A percentile compares a stretch with the other conserved stretches of the same genome.
phyloP scores from a whole-genome alignment of 2,329 filamentous ascomycete genomes.

The Aspergillus unguis region DNA sequence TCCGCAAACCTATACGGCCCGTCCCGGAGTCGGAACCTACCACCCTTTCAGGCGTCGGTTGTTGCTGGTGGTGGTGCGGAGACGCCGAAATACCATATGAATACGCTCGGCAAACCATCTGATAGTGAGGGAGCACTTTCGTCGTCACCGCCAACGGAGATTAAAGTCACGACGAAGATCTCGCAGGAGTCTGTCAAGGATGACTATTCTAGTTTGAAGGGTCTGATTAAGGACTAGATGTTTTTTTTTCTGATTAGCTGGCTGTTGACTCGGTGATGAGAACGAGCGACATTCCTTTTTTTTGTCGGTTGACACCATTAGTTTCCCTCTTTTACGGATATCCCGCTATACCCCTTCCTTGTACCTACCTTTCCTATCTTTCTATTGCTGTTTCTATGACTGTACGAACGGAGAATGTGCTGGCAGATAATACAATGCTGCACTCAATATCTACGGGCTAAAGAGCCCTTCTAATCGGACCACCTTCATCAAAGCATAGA shows the following conservation, averaged over 20 bases:
- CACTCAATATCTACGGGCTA: neutral
- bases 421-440: neutral
- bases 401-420: neutral
- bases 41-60: conserved; percentile 23
- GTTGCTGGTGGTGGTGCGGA: conserved; percentile 13
- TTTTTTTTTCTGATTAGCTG: neutral
- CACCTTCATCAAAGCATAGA: neutral
- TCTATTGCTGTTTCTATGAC: neutral
- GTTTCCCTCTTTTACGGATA: neutral
- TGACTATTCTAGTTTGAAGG: conserved; percentile 23
- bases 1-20: conserved; percentile 14
- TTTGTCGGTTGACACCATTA: neutral
- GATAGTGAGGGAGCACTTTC: neutral
- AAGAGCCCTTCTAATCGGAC: neutral
- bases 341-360: neutral
- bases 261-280: no score
- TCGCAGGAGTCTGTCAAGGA: conserved; percentile 22
- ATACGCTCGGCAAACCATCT: neutral
- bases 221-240: conserved; percentile 19
- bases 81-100: neutral
- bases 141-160: conserved; percentile 14
- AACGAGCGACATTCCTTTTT: neutral
- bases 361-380: neutral
- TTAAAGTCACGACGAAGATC: conserved; percentile 29
- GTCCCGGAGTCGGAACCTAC: conserved; percentile 17